Percentiles rank a stretch among this genome's conserved stretches.
Evolutionary conservation across 129 eudicot genomes (phyloP).

Genomic region (Pseudognaphalium luteoalbum): DNA sequence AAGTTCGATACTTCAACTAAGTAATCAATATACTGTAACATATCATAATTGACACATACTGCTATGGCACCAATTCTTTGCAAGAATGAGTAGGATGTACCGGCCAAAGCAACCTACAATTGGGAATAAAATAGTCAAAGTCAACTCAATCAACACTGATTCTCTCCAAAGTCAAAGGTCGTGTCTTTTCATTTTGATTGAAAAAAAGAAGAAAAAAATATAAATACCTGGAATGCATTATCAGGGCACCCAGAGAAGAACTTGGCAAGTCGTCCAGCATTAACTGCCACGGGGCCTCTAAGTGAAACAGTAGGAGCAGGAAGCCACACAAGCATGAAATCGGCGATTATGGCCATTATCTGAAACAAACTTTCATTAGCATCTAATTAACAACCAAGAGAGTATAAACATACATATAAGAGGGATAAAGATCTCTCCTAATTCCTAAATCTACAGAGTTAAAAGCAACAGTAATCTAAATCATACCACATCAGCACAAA

Average conservation of each 20-base stretch:
- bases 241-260: conserved; percentile 84
- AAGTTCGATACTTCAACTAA: not conserved
- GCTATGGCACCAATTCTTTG: conserved; percentile 83
- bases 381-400: not conserved
- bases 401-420: not conserved
- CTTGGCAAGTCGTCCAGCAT: conserved; percentile 66
- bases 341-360: conserved; percentile 97
- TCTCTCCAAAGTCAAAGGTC: conserved; percentile 14
- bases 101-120: conserved; percentile 73
- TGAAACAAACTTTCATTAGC: conserved; percentile 31
- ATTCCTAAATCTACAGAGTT: not conserved
- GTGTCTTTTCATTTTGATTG: not conserved
- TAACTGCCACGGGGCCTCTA: conserved; percentile 62
- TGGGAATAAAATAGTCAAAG: conserved; percentile 18
- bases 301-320: conserved; percentile 99
- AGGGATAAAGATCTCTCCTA: not conserved
- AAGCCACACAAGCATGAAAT: conserved; percentile 97
- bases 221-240: conserved; percentile 80
- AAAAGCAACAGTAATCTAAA: not conserved
- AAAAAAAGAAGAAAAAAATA: not conserved
- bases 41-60: conserved; percentile 45
- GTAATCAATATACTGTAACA: not conserved
- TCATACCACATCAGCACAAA: conserved; percentile 93
- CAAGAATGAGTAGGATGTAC: conserved; percentile 73
- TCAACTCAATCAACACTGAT: not conserved